Evolutionary conservation across 176 grass and related monocot genomes (phyloP).

Genomic region (Zea luxurians): DNA sequence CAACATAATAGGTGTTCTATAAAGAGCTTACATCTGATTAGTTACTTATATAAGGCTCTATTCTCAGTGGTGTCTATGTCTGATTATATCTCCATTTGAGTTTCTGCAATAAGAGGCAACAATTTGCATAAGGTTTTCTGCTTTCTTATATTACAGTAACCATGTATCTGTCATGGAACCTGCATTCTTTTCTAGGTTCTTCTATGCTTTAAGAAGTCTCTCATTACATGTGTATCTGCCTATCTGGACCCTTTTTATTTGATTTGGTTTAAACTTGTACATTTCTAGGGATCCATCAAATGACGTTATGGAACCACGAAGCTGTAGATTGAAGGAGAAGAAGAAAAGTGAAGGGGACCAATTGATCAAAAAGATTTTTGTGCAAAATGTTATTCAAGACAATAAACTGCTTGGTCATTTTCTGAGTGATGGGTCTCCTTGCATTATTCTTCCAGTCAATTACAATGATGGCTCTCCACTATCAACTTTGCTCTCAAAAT

Average conservation of each 20-base stretch:
- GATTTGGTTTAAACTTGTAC: constrained; percentile 31
- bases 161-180: constrained; percentile 10
- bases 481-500: constrained; percentile 52
- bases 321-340: constrained; percentile 92
- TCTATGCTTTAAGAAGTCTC: constrained; percentile 11
- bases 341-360: constrained; percentile 86
- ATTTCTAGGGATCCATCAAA: constrained; percentile 61
- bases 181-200: constrained; percentile 11
- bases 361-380: constrained; percentile 76
- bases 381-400: constrained; percentile 80
- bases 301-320: constrained; percentile 67
- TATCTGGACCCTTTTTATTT: constrained; percentile 29
- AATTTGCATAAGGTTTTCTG: neutral
- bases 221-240: constrained; percentile 3
- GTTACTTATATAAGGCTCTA: constrained; percentile 12
- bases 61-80: constrained; percentile 20
- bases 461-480: constrained; percentile 44
- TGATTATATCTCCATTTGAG: constrained; percentile 6
- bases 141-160: neutral
- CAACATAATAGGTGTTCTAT: constrained; percentile 20
- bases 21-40: constrained; percentile 6
- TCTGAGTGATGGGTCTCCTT: constrained; percentile 63
- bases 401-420: constrained; percentile 68
- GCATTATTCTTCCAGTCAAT: constrained; percentile 73
- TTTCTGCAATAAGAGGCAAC: constrained; percentile 2